Percentiles rank a stretch among this genome's conserved stretches.
Evolutionary conservation across 2,329 filamentous ascomycete species (phyloP).

Genomic region (Aspergillus sp.): DNA sequence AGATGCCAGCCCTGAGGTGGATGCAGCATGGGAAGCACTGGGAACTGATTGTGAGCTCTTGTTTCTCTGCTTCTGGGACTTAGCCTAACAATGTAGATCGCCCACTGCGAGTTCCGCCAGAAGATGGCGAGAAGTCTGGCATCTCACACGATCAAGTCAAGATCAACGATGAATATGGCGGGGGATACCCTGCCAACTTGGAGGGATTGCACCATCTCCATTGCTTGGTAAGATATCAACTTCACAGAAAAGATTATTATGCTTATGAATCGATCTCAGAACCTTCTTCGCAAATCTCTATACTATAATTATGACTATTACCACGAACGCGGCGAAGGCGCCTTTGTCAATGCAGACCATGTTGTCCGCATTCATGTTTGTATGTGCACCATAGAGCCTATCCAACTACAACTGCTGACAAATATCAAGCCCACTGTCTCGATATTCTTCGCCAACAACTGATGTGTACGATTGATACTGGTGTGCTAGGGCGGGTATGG

Average conservation of each 20-base stretch:
- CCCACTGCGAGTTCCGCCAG: conserved; percentile 50
- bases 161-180: conserved; percentile 56
- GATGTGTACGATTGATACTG: conserved; percentile 62
- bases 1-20: conserved; percentile 52
- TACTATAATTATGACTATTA: conserved; percentile 65
- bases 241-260: background rate
- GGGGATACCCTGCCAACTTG: conserved; percentile 49
- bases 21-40: conserved; percentile 56
- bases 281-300: conserved; percentile 58
- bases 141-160: conserved; percentile 56
- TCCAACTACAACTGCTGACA: background rate
- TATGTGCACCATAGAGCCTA: conserved; percentile 36
- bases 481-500: conserved; percentile 61
- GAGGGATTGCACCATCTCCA: conserved; percentile 41
- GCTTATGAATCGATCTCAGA: conserved; percentile 33
- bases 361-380: conserved; percentile 59
- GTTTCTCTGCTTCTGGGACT: background rate
- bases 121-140: conserved; percentile 52
- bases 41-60: conserved; percentile 52
- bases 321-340: conserved; percentile 47
- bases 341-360: conserved; percentile 56
- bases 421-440: conserved; percentile 53
- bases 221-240: conserved; percentile 50
- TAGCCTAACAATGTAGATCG: conserved; percentile 35
- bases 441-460: conserved; percentile 61